Conservation (phyloP, 345 rosid species). For the Acer negundo region DNA sequence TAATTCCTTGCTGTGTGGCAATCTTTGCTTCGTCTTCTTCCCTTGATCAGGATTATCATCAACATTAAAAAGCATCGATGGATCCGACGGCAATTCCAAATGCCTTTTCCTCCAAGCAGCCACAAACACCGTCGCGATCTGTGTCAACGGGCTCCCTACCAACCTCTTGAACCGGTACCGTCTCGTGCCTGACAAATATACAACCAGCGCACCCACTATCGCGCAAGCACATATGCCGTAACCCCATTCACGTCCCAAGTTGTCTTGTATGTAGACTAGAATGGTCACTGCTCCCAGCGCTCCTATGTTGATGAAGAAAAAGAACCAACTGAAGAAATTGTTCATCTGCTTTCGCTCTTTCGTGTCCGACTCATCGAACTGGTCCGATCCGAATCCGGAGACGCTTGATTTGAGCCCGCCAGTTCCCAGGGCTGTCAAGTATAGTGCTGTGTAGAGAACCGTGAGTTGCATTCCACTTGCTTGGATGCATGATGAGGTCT, state of each 20-base stretch:
- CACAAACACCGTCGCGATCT: conserved; percentile 66
- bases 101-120: conserved; percentile 70
- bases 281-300: conserved; percentile 79
- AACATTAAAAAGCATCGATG: conserved; percentile 48
- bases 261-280: conserved; percentile 89
- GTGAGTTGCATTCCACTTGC: conserved; percentile 66
- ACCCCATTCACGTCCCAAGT: conserved; percentile 84
- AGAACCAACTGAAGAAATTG: conserved; percentile 91
- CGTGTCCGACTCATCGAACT: conserved; percentile 75
- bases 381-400: conserved; percentile 95
- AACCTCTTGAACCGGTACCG: conserved; percentile 82
- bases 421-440: conserved; percentile 85
- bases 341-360: conserved; percentile 67
- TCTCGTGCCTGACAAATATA: conserved; percentile 75
- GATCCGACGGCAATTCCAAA: conserved; percentile 61
- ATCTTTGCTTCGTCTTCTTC: conserved; percentile 64
- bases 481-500: conserved; percentile 47
- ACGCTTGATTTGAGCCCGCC: conserved; percentile 97
- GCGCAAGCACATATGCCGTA: conserved; percentile 85
- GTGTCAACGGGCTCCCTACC: conserved; percentile 94
- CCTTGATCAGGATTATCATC: conserved; percentile 51
- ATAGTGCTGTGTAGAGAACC: conserved; percentile 72
- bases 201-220: conserved; percentile 52
- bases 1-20: conserved; percentile 74
- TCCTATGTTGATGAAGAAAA: conserved; percentile 85